phyloP scores from a whole-genome alignment of 331 rosid genomes.

The Telfairia occidentalis region DNA sequence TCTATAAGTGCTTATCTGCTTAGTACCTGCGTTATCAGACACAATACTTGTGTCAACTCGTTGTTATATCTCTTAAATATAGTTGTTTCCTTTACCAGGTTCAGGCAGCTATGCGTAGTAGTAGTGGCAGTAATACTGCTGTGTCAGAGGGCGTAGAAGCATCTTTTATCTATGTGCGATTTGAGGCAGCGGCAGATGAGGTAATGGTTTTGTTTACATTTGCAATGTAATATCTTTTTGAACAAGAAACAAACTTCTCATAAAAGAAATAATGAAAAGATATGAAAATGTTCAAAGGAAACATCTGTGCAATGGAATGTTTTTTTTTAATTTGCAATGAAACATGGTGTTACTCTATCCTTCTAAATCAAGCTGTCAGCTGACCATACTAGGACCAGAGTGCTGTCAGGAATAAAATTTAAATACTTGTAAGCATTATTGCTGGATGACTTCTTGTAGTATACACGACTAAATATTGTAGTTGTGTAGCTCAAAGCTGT shows the following conservation, averaged over 20 bases:
- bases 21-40: slow-evolving; percentile 6
- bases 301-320: too few species aligned
- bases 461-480: slow-evolving; percentile 19
- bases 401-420: not conserved
- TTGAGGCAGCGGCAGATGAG: slow-evolving; percentile 98
- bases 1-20: slow-evolving; percentile 11
- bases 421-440: not conserved
- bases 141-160: slow-evolving; percentile 98
- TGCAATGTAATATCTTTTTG: slow-evolving; percentile 2
- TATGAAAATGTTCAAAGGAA: too few species aligned
- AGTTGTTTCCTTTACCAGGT: slow-evolving; percentile 46
- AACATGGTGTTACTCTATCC: slow-evolving; percentile 11
- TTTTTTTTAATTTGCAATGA: slow-evolving; percentile 15
- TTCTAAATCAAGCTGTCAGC: slow-evolving; percentile 5
- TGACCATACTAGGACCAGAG: not conserved
- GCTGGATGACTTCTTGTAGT: not conserved
- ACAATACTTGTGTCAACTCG: not conserved
- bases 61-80: not conserved
- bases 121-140: slow-evolving; percentile 51
- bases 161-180: slow-evolving; percentile 86
- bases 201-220: slow-evolving; percentile 30
- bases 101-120: slow-evolving; percentile 76
- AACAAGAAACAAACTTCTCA: too few species aligned
- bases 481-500: slow-evolving; percentile 78
- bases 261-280: too few species aligned